A percentile compares a stretch with the other conserved stretches of the same genome.
These are phyloP conservation scores for Gracilariopsis chorda DNA, from an alignment of 23 red algal genomes.

Conservation along the genomic window DNA sequence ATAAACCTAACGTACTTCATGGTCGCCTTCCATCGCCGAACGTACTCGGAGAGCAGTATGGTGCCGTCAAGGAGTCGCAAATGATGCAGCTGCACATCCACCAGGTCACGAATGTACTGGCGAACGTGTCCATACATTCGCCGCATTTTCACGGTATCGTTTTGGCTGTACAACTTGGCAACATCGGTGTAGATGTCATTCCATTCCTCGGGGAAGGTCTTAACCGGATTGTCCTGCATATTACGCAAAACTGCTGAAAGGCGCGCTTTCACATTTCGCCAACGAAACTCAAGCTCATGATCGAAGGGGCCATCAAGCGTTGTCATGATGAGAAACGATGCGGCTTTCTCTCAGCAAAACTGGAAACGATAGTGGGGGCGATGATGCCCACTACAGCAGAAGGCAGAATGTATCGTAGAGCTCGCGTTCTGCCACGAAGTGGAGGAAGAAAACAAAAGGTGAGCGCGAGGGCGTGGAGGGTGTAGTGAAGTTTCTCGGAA, in stretches of 20 bases:
- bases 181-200: constrained; percentile 41
- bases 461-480: too few relatives aligned
- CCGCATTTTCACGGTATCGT: constrained; percentile 40
- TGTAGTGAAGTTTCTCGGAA: too few relatives aligned
- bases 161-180: constrained; percentile 35
- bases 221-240: constrained; percentile 22
- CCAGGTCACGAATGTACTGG: constrained; percentile 27
- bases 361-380: neutral
- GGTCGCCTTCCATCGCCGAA: constrained; percentile 18
- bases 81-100: constrained; percentile 7
- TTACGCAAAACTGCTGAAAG: neutral
- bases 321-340: neutral
- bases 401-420: too few relatives aligned
- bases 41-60: constrained; percentile 32
- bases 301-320: neutral
- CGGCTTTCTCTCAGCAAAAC: too few relatives aligned
- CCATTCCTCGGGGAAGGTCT: constrained; percentile 26
- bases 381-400: too few relatives aligned
- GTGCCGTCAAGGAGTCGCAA: constrained; percentile 10
- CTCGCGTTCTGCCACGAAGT: too few relatives aligned
- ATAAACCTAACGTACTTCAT: constrained; percentile 23
- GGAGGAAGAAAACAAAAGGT: too few relatives aligned
- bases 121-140: constrained; percentile 58
- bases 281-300: constrained; percentile 35
- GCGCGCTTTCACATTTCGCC: constrained; percentile 30